Evolutionary conservation across 441 rosid species (phyloP).

Genomic region (Euphorbia neoarborescens): DNA sequence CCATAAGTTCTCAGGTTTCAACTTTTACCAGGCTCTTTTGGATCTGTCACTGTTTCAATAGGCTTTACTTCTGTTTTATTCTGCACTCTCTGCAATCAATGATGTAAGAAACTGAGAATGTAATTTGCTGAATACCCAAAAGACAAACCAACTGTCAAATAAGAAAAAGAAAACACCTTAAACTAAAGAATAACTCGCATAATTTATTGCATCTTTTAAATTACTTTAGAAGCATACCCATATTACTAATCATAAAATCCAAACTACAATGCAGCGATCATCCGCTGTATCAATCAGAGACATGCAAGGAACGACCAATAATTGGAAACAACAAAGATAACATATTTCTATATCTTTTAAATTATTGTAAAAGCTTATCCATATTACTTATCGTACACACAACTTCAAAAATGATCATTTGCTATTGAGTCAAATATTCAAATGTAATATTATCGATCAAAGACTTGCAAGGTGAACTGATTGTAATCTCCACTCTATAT

Average conservation of each 20-base stretch:
- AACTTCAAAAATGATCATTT: not conserved
- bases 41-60: constrained; percentile 18
- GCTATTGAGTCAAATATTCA: not conserved
- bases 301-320: not conserved
- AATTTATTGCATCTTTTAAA: not conserved
- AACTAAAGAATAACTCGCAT: not conserved
- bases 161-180: not conserved
- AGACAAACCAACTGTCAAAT: not conserved
- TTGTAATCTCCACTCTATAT: too few species aligned
- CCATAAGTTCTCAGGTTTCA: too few species aligned
- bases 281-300: not conserved
- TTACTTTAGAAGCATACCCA: not conserved
- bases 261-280: not conserved
- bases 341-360: not conserved
- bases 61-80: constrained; percentile 14
- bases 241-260: not conserved
- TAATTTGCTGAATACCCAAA: not conserved
- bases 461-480: not conserved
- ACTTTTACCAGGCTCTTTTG: too few species aligned
- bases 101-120: constrained; percentile 8
- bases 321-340: not conserved
- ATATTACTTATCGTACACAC: not conserved
- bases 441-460: not conserved
- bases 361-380: not conserved
- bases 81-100: constrained; percentile 13